A percentile compares a stretch with the other conserved stretches of the same genome.
Conservation (phyloP, 2,329 filamentous ascomycete genomes). For the Pseudocercospora fuligena region DNA sequence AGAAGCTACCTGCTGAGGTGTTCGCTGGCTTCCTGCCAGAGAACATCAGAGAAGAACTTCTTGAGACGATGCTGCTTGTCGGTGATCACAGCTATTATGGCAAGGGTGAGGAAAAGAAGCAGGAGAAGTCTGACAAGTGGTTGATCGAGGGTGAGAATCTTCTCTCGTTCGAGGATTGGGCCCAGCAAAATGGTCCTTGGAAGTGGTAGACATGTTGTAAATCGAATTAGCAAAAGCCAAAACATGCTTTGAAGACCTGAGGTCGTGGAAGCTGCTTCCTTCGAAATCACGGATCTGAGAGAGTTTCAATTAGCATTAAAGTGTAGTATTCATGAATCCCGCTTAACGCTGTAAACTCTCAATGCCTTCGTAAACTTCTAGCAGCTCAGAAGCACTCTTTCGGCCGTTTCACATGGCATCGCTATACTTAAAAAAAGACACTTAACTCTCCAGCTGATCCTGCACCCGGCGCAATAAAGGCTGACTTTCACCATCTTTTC, state of each 20-base stretch:
- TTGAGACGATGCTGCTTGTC: constrained; percentile 38
- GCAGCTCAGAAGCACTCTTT: not conserved
- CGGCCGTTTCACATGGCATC: not conserved
- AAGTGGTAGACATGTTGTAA: constrained; percentile 3
- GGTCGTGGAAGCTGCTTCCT: too few species aligned
- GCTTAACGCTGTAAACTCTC: not conserved
- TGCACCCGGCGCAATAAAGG: constrained; percentile 51
- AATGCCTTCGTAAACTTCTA: not conserved
- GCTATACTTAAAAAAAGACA: not conserved
- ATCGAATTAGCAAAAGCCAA: not conserved
- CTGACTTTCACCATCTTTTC: constrained; percentile 50
- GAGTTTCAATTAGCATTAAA: not conserved
- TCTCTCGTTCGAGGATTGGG: constrained; percentile 28
- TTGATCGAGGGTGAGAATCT: constrained; percentile 31
- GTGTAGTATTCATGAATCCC: not conserved
- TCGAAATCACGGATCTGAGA: too few species aligned
- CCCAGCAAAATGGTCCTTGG: constrained; percentile 29
- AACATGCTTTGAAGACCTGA: not conserved
- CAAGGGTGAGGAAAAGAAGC: constrained; percentile 34
- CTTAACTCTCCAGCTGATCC: constrained; percentile 44
- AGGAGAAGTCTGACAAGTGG: constrained; percentile 34
- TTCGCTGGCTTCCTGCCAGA: constrained; percentile 35
- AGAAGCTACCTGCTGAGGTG: constrained; percentile 32
- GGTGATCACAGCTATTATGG: constrained; percentile 38
- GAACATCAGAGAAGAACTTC: constrained; percentile 34